These are phyloP conservation scores for Dissophora ornata DNA, from an alignment of 192 early-diverging fungal genomes.

Conservation along the genomic window DNA sequence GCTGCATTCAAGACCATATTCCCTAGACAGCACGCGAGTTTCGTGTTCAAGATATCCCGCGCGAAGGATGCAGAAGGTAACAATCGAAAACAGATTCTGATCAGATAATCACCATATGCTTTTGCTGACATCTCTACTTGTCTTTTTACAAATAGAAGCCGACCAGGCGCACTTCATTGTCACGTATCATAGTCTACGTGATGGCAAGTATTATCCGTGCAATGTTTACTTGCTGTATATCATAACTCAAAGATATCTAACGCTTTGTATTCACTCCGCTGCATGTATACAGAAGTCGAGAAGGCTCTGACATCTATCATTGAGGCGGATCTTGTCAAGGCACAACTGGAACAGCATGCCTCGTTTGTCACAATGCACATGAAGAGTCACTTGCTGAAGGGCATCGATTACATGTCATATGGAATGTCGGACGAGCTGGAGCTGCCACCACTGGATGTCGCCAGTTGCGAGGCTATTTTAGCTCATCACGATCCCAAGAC, in stretches of 20 bases:
- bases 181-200: slow-evolving; percentile 58
- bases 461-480: slow-evolving; percentile 60
- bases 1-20: slow-evolving; percentile 59
- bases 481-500: slow-evolving; percentile 60
- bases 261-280: neutral
- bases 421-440: slow-evolving; percentile 67
- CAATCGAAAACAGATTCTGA: neutral
- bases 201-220: slow-evolving; percentile 57
- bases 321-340: slow-evolving; percentile 50
- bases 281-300: slow-evolving; percentile 59
- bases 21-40: slow-evolving; percentile 63
- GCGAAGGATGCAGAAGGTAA: slow-evolving; percentile 51
- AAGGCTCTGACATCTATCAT: slow-evolving; percentile 56
- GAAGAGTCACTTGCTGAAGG: slow-evolving; percentile 58
- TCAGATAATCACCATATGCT: neutral
- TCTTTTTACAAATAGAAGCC: neutral
- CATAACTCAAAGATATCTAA: too few relatives aligned
- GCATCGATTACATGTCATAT: slow-evolving; percentile 69
- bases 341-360: slow-evolving; percentile 61
- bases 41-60: slow-evolving; percentile 66
- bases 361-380: slow-evolving; percentile 58
- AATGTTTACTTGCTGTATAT: too few relatives aligned
- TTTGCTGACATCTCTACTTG: neutral
- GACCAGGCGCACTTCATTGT: slow-evolving; percentile 64
- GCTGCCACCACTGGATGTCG: slow-evolving; percentile 64